A percentile compares a stretch with the other conserved stretches of the same genome.
Conservation (phyloP, 345 rosid genomes). For the Limnanthes douglasii region DNA sequence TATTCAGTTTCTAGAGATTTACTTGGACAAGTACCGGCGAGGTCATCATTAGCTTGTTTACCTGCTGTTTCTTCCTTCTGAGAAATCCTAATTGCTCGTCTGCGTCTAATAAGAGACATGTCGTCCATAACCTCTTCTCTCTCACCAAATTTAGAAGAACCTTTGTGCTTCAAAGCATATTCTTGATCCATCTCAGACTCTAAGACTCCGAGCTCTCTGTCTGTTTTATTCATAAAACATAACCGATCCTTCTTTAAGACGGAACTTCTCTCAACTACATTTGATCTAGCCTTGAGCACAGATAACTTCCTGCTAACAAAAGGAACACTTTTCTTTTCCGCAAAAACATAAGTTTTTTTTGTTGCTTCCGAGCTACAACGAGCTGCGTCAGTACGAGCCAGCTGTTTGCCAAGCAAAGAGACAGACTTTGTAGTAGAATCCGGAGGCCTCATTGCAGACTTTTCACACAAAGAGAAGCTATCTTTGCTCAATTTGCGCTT, state of each 20-base stretch:
- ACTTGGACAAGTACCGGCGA: slow-evolving; percentile 3
- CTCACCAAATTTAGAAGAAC: slow-evolving; percentile 14
- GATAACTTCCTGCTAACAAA: slow-evolving; percentile 17
- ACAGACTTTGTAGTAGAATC: slow-evolving; percentile 14
- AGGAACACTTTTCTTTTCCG: slow-evolving; percentile 18
- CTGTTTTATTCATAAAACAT: slow-evolving; percentile 17
- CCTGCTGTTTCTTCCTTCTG: slow-evolving; percentile 17
- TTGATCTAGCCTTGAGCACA: slow-evolving; percentile 13
- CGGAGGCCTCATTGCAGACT: slow-evolving; percentile 11
- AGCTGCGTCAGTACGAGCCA: slow-evolving; percentile 8
- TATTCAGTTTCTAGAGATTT: slow-evolving; percentile 8
- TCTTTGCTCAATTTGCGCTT: slow-evolving; percentile 18
- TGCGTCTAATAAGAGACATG: slow-evolving; percentile 13
- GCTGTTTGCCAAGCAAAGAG: slow-evolving; percentile 22
- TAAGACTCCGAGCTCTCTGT: slow-evolving; percentile 21
- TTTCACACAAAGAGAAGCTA: slow-evolving; percentile 10
- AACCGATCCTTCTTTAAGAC: slow-evolving; percentile 15
- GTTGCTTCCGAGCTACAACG: slow-evolving; percentile 10
- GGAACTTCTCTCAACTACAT: slow-evolving; percentile 14
- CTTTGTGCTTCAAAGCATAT: slow-evolving; percentile 18
- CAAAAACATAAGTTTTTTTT: slow-evolving; percentile 7
- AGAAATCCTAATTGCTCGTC: slow-evolving; percentile 13
- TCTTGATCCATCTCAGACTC: slow-evolving; percentile 26
- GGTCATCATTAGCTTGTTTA: slow-evolving; percentile 2
- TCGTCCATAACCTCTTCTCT: slow-evolving; percentile 18